Base-by-base conservation (phyloP, 768 basidiomycete species). In the Phanerodontia chrysosporium region DNA sequence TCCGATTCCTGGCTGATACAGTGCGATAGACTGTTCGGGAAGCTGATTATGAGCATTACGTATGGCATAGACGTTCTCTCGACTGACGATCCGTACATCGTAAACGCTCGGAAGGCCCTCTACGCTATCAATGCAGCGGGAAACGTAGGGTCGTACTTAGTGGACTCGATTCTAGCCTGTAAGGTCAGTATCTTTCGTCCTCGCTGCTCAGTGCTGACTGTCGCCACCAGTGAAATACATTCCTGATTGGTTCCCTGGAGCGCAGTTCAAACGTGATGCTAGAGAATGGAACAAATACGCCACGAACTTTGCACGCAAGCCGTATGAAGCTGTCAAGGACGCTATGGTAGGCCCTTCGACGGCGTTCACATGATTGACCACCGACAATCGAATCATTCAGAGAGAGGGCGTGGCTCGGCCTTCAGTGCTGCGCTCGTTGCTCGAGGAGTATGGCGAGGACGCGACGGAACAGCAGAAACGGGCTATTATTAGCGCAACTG, bases 201-300 rank as follows among this genome's bases (percentile, higher is more conserved):
- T 36, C 28, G 12, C 22, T 1, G 16, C 56, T 49, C 7, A 2
- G 36, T 13, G 51, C 22, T 32, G 44, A 42, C 6, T 13, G 21
- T 54, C 14, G n/a, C n/a, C 18, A 28, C 36, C 36, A 56, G 56
- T 62, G 42, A 58, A 58, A 32, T 54, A 58, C 32, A 24, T 62
- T 24, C 60, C 60, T 2, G 57, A 24, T 9, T 62, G 60, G 60
- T 22, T 62, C 10, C 60, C 60, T 2, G 60, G 60, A 1, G 57
- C 67, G 10, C 36, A 59, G 3, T 71, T 72, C 56, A 62, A 68
- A 46, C 58, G 56, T 8, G 49, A 65, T 13, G 67, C 66, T 2
- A 14, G 35, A 7, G 49, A 45, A 45, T 64, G 63, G 45, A 35
- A 54, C 6, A 27, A n/a, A 24, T 29, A 25, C 45, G 51, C 58